phyloP scores from a whole-genome alignment of 148 eudicot genomes.

The Rheum nobile region DNA sequence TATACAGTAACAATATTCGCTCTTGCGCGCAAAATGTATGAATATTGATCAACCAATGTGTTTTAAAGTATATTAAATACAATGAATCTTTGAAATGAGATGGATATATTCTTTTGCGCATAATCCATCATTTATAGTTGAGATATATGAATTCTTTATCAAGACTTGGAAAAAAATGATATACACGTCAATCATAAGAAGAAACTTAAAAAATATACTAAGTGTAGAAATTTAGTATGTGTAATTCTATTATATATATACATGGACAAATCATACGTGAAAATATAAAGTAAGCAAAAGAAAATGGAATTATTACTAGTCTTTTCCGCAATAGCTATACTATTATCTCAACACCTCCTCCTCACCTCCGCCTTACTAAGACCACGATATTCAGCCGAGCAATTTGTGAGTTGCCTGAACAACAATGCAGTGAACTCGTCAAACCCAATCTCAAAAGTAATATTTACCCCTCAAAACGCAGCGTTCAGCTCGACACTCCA shows the following conservation, averaged over 20 bases:
- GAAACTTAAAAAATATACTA: neutral
- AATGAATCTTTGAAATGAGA: too few species aligned
- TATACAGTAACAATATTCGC: too few species aligned
- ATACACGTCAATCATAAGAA: neutral
- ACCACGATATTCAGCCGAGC: neutral
- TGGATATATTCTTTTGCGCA: too few species aligned
- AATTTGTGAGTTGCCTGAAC: neutral
- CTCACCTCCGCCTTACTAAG: neutral
- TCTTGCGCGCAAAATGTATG: too few species aligned
- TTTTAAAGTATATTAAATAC: too few species aligned
- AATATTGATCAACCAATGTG: too few species aligned
- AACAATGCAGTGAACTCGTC: neutral
- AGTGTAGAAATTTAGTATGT: neutral
- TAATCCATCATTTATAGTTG: too few species aligned
- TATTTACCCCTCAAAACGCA: neutral
- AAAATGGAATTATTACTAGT: neutral
- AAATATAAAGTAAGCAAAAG: neutral
- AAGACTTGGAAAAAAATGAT: too few species aligned
- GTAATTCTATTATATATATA: neutral
- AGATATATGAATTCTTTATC: too few species aligned
- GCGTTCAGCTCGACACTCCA: neutral
- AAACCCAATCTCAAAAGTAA: neutral
- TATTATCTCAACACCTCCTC: neutral
- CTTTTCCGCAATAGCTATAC: neutral
- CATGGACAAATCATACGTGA: neutral